Base-by-base conservation (phyloP, 805 yeast species). In the Teunomyces lycoperdinae region DNA sequence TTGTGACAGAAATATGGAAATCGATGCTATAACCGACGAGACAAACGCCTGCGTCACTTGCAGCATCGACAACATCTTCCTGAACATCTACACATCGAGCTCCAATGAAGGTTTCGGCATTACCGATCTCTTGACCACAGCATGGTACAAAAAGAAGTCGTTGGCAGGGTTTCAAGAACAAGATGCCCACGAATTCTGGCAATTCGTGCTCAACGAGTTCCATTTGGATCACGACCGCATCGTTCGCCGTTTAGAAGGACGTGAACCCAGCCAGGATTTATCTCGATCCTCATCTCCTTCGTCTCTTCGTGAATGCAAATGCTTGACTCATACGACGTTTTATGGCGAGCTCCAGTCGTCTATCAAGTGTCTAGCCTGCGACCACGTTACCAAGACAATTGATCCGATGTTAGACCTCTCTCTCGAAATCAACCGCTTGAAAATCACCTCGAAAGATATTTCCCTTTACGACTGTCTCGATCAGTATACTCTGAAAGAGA, bases 171-270 rank as follows among this genome's bases (percentile, higher is more conserved):
- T 91, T 56, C 86, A 94, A 31, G 97, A 94, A 66, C 99, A 94
- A 67, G 99, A 94, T 64, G 98, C 99, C 0, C 99, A 94, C 67
- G 99, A 94, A 66, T 94, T 92, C 66, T 85, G 96, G 85, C 97
- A 94, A 62, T 91, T 92, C 62, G 61, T 92, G 27, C 74, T 92
- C 33, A 87, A 92, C 65, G 96, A 90, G 66, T 67, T 94, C 48
- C 99, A 94, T 65, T 68, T 66, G 46, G 71, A 67, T 50, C 72
- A 73, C 56, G 70, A 53, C 34, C 31, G 51, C 9, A 41, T 50
- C 17, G 36, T 42, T 14, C 29, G 35, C n/a, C 39, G 42, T 27
- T 42, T 40, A n/a, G 47, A 48, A 14, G 45, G 42, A 9, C 54
- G 48, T 4, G 49, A 35, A 13, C 29, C 35, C 7, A 8, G 14